Base-by-base conservation (phyloP, 1,139 yeast genomes). In the Hyphopichia khmerensis region DNA sequence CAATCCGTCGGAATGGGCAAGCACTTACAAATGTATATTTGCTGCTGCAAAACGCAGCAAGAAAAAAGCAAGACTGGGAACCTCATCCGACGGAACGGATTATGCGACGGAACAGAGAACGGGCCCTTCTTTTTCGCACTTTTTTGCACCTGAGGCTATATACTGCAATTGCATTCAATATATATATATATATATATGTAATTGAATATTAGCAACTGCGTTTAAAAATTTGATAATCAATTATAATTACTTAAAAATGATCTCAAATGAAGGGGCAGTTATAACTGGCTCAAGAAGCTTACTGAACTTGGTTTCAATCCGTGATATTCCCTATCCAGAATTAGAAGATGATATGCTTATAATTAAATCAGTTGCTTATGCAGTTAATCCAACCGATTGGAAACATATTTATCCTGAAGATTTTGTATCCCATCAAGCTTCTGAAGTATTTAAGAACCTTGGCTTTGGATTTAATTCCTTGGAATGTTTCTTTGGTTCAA, bases 371-470 rank as follows among this genome's bases (percentile, higher is more conserved):
- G 64, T 65, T 32, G 84, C 90, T 1, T 75, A 64, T 43, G 90
- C 88, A 2, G 71, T 77, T 39, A 86, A 86, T 56, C 95, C 93
- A 36, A 80, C 87, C 5, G 95, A 86, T 58, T 84, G 87, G 84
- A 83, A 83, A 53, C 86, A 82, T 48, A 54, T 83, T 7, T 58
- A 80, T 11, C 44, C 45, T 17, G 48, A 40, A 17, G 32, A 24
- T 4, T 40, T 43, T 34, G 43, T 33, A 7, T 33, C 42, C 5
- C 35, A 29, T 16, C 21, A 33, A 16, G 13, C 38, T 4, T 40
- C 46, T 7, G 41, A 34, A 26, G 23, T 31, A 21, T 40, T 44
- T 37, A 44, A 35, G 31, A 38, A 38, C 30, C 8, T 40, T 14
- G 44, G 49, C 6, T 23, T 46, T 2, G 49, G 49, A 15, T 17